These are phyloP conservation scores for Aureobasidium sp. DNA, from an alignment of 2,329 filamentous ascomycete species.

Conservation along the genomic window DNA sequence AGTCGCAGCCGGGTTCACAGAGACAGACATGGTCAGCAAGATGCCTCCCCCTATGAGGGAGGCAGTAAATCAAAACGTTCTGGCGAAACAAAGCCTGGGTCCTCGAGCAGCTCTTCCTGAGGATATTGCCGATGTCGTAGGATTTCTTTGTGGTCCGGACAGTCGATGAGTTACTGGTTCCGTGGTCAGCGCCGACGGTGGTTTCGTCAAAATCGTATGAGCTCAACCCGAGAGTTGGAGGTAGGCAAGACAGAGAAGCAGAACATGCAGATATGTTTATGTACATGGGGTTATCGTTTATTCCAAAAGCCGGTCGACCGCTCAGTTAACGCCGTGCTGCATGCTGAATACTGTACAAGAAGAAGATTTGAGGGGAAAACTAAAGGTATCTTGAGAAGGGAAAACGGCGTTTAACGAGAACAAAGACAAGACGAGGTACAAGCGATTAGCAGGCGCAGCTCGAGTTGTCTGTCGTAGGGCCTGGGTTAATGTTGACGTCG, in stretches of 20 bases:
- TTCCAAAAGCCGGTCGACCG: neutral
- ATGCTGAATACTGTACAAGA: constrained; percentile 13
- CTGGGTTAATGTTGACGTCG: constrained; percentile 19
- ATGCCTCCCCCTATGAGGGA: constrained; percentile 16
- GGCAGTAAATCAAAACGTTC: constrained; percentile 17
- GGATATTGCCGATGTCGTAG: constrained; percentile 64
- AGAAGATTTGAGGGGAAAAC: neutral
- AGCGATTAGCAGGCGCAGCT: constrained; percentile 15
- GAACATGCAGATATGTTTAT: neutral
- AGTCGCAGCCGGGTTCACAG: constrained; percentile 26
- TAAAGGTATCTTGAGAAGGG: constrained; percentile 7
- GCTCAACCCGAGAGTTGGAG: neutral
- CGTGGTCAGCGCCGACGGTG: constrained; percentile 26
- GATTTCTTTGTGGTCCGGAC: constrained; percentile 24
- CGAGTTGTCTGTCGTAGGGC: constrained; percentile 15
- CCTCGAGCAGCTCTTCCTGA: constrained; percentile 20
- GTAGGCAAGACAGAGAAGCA: neutral
- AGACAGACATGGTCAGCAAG: constrained; percentile 19
- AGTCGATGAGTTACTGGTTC: constrained; percentile 26
- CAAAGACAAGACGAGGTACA: neutral
- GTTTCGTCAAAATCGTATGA: neutral
- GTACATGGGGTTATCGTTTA: constrained; percentile 4
- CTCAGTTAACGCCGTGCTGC: constrained; percentile 10
- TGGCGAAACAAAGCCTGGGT: constrained; percentile 8
- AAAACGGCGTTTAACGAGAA: constrained; percentile 1